Evolutionary conservation across 352 stramenopile genomes (phyloP), one percentile per base, ranked within the genome.

Genomic region (Globisporangium orthogonon): DNA sequence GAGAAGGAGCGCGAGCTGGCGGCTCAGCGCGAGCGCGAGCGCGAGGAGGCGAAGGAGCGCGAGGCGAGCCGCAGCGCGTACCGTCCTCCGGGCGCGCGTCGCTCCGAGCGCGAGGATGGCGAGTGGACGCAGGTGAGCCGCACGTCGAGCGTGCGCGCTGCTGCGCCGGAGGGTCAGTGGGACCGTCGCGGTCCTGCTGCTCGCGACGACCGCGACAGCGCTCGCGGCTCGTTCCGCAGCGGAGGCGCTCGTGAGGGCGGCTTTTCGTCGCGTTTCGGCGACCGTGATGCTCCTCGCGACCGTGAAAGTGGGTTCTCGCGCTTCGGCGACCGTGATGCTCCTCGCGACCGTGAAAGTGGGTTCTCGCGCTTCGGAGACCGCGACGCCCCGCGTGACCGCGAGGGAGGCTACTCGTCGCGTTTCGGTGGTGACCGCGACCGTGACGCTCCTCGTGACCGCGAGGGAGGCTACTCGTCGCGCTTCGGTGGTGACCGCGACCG

Each of bases 41-140:
- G 23, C 23, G 23, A 83, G 51, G 67, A 81, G 18, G 75, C 82
- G 54, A 66, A 75, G 40, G 74, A 81, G 56, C 67, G 61, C 47
- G 53, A 68, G 17, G 49, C 52, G 11, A 59, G 56, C 35, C 55
- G 62, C 31, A 52, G 56, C 33, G 50, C 59, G 11, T 73, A 71
- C 63, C 69, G 69, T 45, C 58, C 66, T 10, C 60, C 63, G 48
- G 50, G 58, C 13, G 40, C 56, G 14, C 60, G 66, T 48, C 60
- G 63, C 51, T 57, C 49, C 47, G 75, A 86, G 18, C 69, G 33
- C 40, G 72, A 83, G 3, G 76, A 87, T n/a, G 66, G 77, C 33
- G 78, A 83, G 58, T 89, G 78, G 78, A 89, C 78, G 7, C 72
- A 80, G 35, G 78, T 89, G n/a, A 80, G 62, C 15, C 70, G 66